Evolutionary conservation across 2,329 filamentous ascomycete genomes (phyloP).

Genomic region (Alternaria infectoria): DNA sequence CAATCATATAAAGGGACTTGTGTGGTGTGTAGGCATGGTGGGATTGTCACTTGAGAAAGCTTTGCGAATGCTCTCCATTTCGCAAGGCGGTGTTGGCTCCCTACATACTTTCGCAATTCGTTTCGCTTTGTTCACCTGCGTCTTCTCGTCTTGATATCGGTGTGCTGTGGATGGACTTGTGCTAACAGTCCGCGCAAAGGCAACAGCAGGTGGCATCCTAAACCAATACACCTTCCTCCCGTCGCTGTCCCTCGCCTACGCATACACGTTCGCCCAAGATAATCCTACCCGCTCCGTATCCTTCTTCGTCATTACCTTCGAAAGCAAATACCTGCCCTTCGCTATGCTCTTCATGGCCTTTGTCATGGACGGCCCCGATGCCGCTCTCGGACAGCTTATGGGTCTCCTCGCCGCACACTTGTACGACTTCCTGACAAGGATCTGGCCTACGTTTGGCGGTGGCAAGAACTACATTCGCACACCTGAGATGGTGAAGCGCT

Average conservation of each 20-base stretch:
- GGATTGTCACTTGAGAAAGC: slow-evolving; percentile 60
- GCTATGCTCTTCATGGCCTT: slow-evolving; percentile 78
- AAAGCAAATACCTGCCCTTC: slow-evolving; percentile 80
- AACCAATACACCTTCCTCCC: slow-evolving; percentile 59
- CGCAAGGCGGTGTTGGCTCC: slow-evolving; percentile 66
- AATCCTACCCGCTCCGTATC: slow-evolving; percentile 76
- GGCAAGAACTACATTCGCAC: slow-evolving; percentile 79
- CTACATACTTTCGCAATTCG: slow-evolving; percentile 59
- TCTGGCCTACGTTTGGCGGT: slow-evolving; percentile 89
- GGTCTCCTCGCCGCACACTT: slow-evolving; percentile 89
- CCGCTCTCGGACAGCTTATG: slow-evolving; percentile 69
- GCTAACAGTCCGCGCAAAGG: slow-evolving; percentile 51
- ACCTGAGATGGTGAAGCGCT: slow-evolving; percentile 71
- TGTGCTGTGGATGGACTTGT: slow-evolving; percentile 14
- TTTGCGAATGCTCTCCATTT: slow-evolving; percentile 62
- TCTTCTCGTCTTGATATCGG: background rate
- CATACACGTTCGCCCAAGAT: slow-evolving; percentile 86
- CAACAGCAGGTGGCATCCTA: slow-evolving; percentile 60
- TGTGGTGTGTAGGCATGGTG: slow-evolving; percentile 59
- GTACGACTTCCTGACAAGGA: slow-evolving; percentile 85
- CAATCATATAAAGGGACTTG: slow-evolving; percentile 54
- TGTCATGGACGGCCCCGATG: slow-evolving; percentile 66
- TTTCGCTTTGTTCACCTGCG: slow-evolving; percentile 6
- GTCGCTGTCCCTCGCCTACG: slow-evolving; percentile 76
- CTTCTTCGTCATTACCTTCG: slow-evolving; percentile 84